Conservation (phyloP, 1,139 yeast species). For the Saccharomyces hybrid region DNA sequence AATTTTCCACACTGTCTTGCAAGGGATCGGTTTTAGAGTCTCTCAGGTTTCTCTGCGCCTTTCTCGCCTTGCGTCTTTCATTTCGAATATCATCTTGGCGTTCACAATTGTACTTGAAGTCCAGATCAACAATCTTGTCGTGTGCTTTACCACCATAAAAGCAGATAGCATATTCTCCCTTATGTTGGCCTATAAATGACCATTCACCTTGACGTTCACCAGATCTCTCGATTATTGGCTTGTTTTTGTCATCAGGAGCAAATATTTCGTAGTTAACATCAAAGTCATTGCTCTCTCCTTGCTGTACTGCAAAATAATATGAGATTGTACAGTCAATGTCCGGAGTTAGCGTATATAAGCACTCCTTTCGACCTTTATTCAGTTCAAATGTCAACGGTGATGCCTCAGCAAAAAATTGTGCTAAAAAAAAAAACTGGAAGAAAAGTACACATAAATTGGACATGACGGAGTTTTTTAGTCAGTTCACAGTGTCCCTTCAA, state of each 20-base stretch:
- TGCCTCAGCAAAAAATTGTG: neutral
- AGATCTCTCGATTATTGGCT: conserved; percentile 46
- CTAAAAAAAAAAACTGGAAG: neutral
- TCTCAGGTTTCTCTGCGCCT: conserved; percentile 14
- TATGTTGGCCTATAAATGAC: conserved; percentile 55
- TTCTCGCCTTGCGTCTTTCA: conserved; percentile 45
- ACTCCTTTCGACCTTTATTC: conserved; percentile 69
- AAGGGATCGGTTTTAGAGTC: conserved; percentile 28
- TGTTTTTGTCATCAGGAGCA: conserved; percentile 52
- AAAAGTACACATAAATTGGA: neutral
- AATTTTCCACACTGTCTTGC: conserved; percentile 49
- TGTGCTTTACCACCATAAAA: conserved; percentile 84
- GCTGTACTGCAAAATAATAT: conserved; percentile 86
- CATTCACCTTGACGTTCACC: conserved; percentile 84
- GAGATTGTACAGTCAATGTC: conserved; percentile 58
- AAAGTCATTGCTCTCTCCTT: conserved; percentile 65
- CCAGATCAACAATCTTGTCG: conserved; percentile 85
- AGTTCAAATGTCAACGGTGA: conserved; percentile 65
- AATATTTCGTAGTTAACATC: conserved; percentile 74
- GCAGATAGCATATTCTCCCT: conserved; percentile 91
- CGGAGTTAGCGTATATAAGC: conserved; percentile 71
- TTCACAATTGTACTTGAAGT: conserved; percentile 41
- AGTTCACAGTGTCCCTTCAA: neutral
- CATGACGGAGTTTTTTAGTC: neutral
- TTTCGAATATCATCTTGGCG: conserved; percentile 63